These are phyloP conservation scores for Urtica urens DNA, from an alignment of 306 rosid genomes.

Conservation along the genomic window DNA sequence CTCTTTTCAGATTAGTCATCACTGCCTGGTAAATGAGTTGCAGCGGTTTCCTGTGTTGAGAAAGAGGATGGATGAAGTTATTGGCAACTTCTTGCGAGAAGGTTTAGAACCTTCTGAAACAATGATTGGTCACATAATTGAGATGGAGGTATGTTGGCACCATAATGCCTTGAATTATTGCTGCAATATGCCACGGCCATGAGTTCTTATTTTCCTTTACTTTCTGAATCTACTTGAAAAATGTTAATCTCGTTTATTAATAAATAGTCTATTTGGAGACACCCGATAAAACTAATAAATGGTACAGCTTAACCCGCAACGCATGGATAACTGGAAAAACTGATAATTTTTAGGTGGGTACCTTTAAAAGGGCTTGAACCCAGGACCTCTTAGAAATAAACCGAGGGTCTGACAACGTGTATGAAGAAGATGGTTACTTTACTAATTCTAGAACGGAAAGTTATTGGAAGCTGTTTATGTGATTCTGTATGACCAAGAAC, in stretches of 20 bases:
- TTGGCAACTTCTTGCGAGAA: slow-evolving; percentile 75
- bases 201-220: not conserved
- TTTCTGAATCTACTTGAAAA: not conserved
- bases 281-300: too few species aligned
- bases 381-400: too few species aligned
- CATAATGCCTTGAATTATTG: not conserved
- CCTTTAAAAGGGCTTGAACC: too few species aligned
- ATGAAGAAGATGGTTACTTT: too few species aligned
- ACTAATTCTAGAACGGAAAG: too few species aligned
- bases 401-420: too few species aligned
- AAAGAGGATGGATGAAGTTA: slow-evolving; percentile 94
- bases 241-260: not conserved
- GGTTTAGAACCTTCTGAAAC: slow-evolving; percentile 89
- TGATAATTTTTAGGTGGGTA: too few species aligned
- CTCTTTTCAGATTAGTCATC: slow-evolving; percentile 79
- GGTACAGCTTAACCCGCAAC: too few species aligned
- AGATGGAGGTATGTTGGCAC: slow-evolving; percentile 68
- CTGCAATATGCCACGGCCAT: slow-evolving; percentile 1
- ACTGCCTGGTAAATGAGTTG: slow-evolving; percentile 70
- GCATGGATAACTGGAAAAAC: too few species aligned
- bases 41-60: slow-evolving; percentile 88
- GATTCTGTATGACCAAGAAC: too few species aligned
- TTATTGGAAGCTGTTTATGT: too few species aligned
- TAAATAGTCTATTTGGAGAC: too few species aligned
- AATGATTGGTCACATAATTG: slow-evolving; percentile 88